Evolutionary conservation across 176 grass and related monocot genomes (phyloP).

Genomic region (Olyra latifolia): DNA sequence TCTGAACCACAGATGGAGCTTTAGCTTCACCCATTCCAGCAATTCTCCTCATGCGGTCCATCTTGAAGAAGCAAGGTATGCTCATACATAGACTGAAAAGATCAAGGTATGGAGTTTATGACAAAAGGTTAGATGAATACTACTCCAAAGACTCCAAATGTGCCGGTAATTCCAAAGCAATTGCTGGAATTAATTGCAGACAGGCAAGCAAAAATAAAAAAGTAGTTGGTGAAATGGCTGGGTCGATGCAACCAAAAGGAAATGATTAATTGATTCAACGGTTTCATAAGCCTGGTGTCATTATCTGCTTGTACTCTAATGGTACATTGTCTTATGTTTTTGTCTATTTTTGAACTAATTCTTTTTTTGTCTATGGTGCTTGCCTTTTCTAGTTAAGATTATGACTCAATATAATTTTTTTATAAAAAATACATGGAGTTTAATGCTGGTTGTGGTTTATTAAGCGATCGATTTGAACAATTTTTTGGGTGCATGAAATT

Average conservation of each 20-base stretch:
- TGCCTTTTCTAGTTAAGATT: not conserved
- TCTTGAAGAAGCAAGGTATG: constrained; percentile 6
- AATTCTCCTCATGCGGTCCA: constrained; percentile 43
- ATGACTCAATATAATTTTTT: not conserved
- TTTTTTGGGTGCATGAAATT: not conserved
- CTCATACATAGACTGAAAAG: not conserved
- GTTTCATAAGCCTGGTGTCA: not conserved
- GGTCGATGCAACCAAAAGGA: constrained; percentile 8
- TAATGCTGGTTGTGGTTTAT: not conserved
- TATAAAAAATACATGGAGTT: not conserved
- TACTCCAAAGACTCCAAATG: constrained; percentile 29
- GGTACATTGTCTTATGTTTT: not conserved
- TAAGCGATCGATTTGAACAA: not conserved
- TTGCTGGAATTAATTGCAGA: not conserved
- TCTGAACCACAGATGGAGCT: constrained; percentile 1
- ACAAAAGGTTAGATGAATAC: constrained; percentile 27
- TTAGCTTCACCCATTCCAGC: constrained; percentile 33
- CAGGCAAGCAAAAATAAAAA: not conserved
- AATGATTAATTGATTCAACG: constrained; percentile 17
- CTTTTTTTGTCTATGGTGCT: not conserved
- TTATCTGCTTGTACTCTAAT: constrained; percentile 18
- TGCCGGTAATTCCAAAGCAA: constrained; percentile 42
- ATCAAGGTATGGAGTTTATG: not conserved
- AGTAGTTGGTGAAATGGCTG: not conserved
- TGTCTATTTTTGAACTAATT: too few species aligned